Evolutionary conservation across 768 basidiomycete genomes (phyloP).

Genomic region (Steccherinum ochraceum): DNA sequence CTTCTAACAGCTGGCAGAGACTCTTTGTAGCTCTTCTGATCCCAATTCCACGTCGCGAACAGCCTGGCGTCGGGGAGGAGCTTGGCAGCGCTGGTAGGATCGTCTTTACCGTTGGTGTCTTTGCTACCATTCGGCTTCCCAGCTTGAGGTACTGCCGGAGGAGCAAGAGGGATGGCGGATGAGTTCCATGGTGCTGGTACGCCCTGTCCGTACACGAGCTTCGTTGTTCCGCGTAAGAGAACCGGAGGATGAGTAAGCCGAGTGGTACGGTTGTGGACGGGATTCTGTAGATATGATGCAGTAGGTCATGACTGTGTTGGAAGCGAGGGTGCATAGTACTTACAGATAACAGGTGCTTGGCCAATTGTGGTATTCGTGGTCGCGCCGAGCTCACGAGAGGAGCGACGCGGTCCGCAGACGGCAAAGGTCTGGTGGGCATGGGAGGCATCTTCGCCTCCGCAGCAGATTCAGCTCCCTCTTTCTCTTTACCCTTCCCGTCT

Average conservation of each 20-base stretch:
- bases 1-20: conserved; percentile 25
- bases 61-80: conserved; percentile 41
- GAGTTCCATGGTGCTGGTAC: conserved; percentile 41
- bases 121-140: conserved; percentile 13
- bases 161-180: conserved; percentile 18
- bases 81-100: conserved; percentile 22
- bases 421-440: conserved; percentile 32
- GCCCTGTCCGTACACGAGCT: conserved; percentile 34
- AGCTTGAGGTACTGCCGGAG: conserved; percentile 7
- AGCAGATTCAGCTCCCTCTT: conserved; percentile 25
- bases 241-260: conserved; percentile 62
- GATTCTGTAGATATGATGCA: conserved; percentile 34
- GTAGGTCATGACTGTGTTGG: too few relatives aligned
- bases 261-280: conserved; percentile 50
- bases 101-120: conserved; percentile 15
- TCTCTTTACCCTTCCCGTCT: conserved; percentile 40
- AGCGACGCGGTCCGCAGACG: conserved; percentile 46
- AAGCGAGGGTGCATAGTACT: too few relatives aligned
- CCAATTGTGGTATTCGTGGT: conserved; percentile 61
- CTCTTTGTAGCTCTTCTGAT: conserved; percentile 36
- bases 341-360: conserved; percentile 63
- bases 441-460: conserved; percentile 43
- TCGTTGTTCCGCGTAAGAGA: conserved; percentile 42
- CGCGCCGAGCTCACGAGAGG: conserved; percentile 60
- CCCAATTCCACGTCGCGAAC: conserved; percentile 46